Evolutionary conservation across 176 grass and related monocot species (phyloP).

Genomic region (Carex pumila): DNA sequence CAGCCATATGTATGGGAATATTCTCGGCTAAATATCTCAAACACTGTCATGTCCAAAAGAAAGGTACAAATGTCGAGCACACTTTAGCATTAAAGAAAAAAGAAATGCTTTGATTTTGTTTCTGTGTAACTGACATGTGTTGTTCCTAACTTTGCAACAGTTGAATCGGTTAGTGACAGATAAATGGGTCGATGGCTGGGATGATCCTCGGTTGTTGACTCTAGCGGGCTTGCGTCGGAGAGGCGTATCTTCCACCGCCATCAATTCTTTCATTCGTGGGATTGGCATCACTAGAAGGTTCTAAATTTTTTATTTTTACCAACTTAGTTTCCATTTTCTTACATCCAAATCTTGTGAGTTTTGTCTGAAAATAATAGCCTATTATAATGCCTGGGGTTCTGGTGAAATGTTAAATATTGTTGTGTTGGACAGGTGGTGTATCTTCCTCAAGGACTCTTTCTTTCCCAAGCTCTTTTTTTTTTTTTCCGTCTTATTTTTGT

Average conservation of each 20-base stretch:
- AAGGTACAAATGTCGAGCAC: constrained; percentile 39
- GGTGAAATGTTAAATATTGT: not conserved
- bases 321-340: not conserved
- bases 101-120: not conserved
- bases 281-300: constrained; percentile 99
- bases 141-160: constrained; percentile 26
- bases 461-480: not conserved
- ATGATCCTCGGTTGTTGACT: constrained; percentile 94
- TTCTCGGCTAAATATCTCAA: constrained; percentile 90
- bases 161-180: constrained; percentile 88
- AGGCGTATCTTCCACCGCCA: constrained; percentile 79
- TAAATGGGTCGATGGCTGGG: constrained; percentile 98
- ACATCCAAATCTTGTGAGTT: not conserved
- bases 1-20: constrained; percentile 97
- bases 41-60: constrained; percentile 97
- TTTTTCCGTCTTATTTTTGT: not conserved
- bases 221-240: constrained; percentile 73
- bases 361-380: not conserved
- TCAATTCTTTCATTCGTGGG: constrained; percentile 93
- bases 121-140: not conserved
- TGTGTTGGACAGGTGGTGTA: not conserved
- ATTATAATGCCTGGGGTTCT: not conserved
- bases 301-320: not conserved
- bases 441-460: not conserved
- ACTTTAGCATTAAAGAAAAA: not conserved